These are phyloP conservation scores for Zygosaccharomyces sapae DNA, from an alignment of 1,139 yeast species.

Conservation along the genomic window DNA sequence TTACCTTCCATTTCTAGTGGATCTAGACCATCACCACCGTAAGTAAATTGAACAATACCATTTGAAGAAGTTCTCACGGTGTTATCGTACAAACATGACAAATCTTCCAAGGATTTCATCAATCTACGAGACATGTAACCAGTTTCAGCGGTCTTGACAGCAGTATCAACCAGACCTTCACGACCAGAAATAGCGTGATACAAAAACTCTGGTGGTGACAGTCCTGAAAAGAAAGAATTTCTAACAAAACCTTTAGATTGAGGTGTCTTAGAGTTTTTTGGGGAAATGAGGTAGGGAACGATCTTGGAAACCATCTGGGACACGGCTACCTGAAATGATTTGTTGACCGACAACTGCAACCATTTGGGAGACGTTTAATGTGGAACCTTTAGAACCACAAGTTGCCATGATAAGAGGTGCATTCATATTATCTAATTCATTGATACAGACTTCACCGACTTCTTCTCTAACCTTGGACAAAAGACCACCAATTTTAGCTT, in stretches of 20 bases:
- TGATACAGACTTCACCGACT: slow-evolving; percentile 96
- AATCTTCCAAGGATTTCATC: slow-evolving; percentile 96
- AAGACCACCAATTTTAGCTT: slow-evolving; percentile 94
- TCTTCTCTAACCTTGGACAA: slow-evolving; percentile 97
- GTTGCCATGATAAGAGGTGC: slow-evolving; percentile 99
- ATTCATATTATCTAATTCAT: slow-evolving; percentile 81
- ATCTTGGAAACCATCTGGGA: slow-evolving; percentile 99
- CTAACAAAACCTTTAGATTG: slow-evolving; percentile 97
- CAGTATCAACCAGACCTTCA: slow-evolving; percentile 99
- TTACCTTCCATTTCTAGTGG: slow-evolving; percentile 99
- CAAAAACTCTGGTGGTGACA: slow-evolving; percentile 93
- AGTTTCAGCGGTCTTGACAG: slow-evolving; percentile 98
- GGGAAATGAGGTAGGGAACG: slow-evolving; percentile 96
- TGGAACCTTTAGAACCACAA: slow-evolving; percentile 98
- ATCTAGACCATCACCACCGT: slow-evolving; percentile 98
- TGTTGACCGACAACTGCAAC: slow-evolving; percentile 99
- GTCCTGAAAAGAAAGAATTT: slow-evolving; percentile 90
- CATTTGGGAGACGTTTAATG: slow-evolving; percentile 97
- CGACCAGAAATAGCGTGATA: slow-evolving; percentile 99
- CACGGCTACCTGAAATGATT: slow-evolving; percentile 97
- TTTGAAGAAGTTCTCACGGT: slow-evolving; percentile 94
- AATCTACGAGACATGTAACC: slow-evolving; percentile 99
- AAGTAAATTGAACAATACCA: slow-evolving; percentile 95
- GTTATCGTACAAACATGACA: slow-evolving; percentile 87
- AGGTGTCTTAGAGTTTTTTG: slow-evolving; percentile 92